phyloP scores from a whole-genome alignment of 768 basidiomycete genomes.

The Pisolithus microcarpus region DNA sequence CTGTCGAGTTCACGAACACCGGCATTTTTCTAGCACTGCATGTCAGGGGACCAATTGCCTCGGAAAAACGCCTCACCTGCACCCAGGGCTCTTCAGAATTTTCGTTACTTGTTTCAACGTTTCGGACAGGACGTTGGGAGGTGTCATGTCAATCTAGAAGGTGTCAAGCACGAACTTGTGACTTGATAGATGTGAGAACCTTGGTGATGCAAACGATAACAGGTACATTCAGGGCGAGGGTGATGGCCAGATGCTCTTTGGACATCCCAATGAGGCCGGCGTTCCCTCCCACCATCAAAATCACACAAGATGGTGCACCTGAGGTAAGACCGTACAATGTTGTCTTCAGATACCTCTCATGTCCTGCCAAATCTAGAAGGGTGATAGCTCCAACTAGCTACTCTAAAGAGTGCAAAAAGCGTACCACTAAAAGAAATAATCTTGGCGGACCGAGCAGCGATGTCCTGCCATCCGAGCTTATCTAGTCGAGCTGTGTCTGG shows the following conservation, averaged over 20 bases:
- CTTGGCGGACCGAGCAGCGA: slow-evolving; percentile 81
- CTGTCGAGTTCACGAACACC: slow-evolving; percentile 76
- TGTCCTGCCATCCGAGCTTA: slow-evolving; percentile 94
- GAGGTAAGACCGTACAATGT: slow-evolving; percentile 94
- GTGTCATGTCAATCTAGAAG: slow-evolving; percentile 88
- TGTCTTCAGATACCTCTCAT: slow-evolving; percentile 88
- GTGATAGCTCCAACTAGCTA: neutral
- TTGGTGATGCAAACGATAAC: slow-evolving; percentile 94
- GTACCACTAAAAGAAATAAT: slow-evolving; percentile 85
- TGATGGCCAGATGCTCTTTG: slow-evolving; percentile 94
- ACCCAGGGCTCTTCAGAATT: slow-evolving; percentile 88
- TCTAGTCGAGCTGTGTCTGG: slow-evolving; percentile 66
- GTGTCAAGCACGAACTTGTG: neutral
- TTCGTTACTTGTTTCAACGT: slow-evolving; percentile 90
- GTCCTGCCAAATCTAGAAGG: slow-evolving; percentile 85
- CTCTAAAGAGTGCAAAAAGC: neutral
- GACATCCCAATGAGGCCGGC: slow-evolving; percentile 89
- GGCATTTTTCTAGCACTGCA: slow-evolving; percentile 59
- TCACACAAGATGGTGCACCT: slow-evolving; percentile 85
- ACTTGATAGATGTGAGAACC: slow-evolving; percentile 32
- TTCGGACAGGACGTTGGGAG: slow-evolving; percentile 82
- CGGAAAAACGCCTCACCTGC: slow-evolving; percentile 48
- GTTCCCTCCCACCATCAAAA: slow-evolving; percentile 93
- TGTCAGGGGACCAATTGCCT: neutral
- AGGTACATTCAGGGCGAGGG: slow-evolving; percentile 88